phyloP scores from a whole-genome alignment of 208 protist genomes.

The Trichomonas vaginalis region DNA sequence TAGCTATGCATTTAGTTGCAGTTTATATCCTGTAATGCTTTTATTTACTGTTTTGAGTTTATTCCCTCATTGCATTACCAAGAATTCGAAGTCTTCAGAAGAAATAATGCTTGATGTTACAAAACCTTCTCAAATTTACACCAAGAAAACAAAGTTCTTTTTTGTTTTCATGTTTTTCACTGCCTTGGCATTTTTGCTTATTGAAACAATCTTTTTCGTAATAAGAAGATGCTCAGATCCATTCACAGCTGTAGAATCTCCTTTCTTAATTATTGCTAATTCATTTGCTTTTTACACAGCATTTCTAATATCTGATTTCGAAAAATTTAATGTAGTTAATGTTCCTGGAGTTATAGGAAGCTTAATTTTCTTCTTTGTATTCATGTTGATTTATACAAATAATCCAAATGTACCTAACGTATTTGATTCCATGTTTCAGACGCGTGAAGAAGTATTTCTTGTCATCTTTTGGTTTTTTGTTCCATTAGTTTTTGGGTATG shows the following conservation, averaged over 20 bases:
- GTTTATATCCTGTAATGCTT: not conserved
- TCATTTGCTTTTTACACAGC: not conserved
- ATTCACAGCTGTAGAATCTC: not conserved
- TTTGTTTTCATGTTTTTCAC: not conserved
- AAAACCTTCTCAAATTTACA: not conserved
- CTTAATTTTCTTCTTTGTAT: not conserved
- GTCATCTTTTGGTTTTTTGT: not conserved
- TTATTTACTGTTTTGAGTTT: not conserved
- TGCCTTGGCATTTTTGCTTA: not conserved
- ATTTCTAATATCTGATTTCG: not conserved
- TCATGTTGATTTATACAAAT: not conserved
- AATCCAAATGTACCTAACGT: not conserved
- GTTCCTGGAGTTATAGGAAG: not conserved
- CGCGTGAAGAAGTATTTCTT: not conserved
- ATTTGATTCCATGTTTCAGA: not conserved
- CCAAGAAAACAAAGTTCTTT: not conserved
- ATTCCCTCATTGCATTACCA: not conserved
- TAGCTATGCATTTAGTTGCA: not conserved
- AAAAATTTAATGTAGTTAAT: not conserved
- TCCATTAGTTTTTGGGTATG: not conserved
- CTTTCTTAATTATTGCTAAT: not conserved
- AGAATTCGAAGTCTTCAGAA: not conserved
- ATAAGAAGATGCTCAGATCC: not conserved
- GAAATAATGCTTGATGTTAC: not conserved
- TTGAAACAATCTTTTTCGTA: not conserved